Conservation (phyloP, 352 stramenopile genomes). For the Peronospora farinosa region DNA sequence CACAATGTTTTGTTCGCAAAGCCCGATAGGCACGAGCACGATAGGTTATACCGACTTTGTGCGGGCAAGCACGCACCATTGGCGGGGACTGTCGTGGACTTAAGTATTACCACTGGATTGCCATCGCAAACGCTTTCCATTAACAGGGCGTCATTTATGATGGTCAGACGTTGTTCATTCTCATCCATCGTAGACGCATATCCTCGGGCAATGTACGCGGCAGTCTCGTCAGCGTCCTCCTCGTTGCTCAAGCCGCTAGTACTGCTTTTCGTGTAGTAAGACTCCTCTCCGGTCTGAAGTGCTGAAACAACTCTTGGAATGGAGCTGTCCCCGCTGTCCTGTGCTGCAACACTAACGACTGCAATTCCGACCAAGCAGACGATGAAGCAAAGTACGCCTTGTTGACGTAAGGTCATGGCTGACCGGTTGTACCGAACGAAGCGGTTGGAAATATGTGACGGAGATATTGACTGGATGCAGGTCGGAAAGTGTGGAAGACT, state of each 20-base stretch:
- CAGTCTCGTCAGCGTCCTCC: slow-evolving; percentile 11
- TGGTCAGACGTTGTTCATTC: slow-evolving; percentile 26
- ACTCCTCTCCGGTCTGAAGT: not conserved
- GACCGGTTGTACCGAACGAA: slow-evolving; percentile 29
- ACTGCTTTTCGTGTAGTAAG: slow-evolving; percentile 2
- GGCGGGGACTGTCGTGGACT: slow-evolving; percentile 18
- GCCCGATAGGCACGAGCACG: slow-evolving; percentile 37
- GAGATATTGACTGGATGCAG: slow-evolving; percentile 6
- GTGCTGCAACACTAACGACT: slow-evolving; percentile 4
- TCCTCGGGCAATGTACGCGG: slow-evolving; percentile 29
- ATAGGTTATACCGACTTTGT: slow-evolving; percentile 36
- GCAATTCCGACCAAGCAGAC: slow-evolving; percentile 9
- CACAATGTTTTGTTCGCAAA: slow-evolving; percentile 29
- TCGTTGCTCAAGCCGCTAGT: slow-evolving; percentile 1
- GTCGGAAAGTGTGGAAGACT: slow-evolving; percentile 13
- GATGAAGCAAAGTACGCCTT: slow-evolving; percentile 23
- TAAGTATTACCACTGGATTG: slow-evolving; percentile 33
- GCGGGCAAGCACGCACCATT: slow-evolving; percentile 34
- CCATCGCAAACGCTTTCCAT: slow-evolving; percentile 34
- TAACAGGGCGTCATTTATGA: slow-evolving; percentile 28
- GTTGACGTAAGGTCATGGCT: slow-evolving; percentile 23
- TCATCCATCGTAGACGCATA: slow-evolving; percentile 28
- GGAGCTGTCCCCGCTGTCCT: slow-evolving; percentile 6
- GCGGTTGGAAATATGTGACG: slow-evolving; percentile 21
- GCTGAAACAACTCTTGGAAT: not conserved